Percentiles rank a stretch among this genome's conserved stretches.
phyloP scores from a whole-genome alignment of 345 rosid genomes.

The Psidium guajava region DNA sequence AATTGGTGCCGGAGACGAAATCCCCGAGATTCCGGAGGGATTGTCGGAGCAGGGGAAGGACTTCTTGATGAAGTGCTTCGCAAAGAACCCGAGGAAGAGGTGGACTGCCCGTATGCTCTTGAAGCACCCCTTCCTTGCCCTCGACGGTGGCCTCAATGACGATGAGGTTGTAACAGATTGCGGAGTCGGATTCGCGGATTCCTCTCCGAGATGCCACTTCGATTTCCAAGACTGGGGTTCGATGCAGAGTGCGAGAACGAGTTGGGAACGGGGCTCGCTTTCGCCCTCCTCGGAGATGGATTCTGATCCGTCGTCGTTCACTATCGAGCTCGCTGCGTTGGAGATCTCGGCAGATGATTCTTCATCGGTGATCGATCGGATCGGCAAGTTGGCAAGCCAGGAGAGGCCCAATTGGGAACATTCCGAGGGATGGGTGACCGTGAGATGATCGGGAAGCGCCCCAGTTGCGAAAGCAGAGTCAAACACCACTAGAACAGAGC shows the following conservation, averaged over 20 bases:
- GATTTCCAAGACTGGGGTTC: slow-evolving; percentile 1
- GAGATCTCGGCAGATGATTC: background rate
- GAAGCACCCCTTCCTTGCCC: slow-evolving; percentile 47
- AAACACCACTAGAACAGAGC: background rate
- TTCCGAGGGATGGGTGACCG: background rate
- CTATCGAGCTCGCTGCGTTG: background rate
- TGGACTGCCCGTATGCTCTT: slow-evolving; percentile 78
- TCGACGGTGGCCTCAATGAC: background rate
- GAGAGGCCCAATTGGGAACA: background rate
- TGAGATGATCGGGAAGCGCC: background rate
- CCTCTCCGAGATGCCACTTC: slow-evolving; percentile 7
- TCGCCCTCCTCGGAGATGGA: background rate
- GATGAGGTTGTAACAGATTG: background rate
- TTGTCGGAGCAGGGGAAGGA: slow-evolving; percentile 65
- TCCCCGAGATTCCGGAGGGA: slow-evolving; percentile 43
- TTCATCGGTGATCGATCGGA: background rate
- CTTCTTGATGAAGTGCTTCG: slow-evolving; percentile 55
- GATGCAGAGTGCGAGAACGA: background rate
- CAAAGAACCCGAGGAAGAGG: slow-evolving; percentile 38
- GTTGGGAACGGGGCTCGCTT: background rate
- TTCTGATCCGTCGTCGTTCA: background rate
- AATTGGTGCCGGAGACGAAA: slow-evolving; percentile 45
- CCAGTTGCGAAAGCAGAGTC: background rate
- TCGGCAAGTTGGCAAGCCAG: background rate
- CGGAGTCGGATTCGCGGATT: background rate